phyloP scores from a whole-genome alignment of 345 rosid genomes.

The Heritiera fomes region DNA sequence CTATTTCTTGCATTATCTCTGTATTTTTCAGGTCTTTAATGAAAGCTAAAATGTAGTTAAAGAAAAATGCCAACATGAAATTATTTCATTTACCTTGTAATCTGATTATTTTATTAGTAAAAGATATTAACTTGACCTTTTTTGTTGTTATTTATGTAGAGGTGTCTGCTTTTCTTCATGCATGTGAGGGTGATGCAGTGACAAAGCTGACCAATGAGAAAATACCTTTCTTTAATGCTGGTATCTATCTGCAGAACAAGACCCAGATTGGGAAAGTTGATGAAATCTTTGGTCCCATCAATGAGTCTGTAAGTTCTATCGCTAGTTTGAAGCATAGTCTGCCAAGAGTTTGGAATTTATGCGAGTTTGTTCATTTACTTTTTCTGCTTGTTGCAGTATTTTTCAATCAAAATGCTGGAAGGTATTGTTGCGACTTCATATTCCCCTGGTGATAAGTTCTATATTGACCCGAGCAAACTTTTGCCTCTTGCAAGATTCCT shows the following conservation, averaged over 20 bases:
- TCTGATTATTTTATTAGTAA: background rate
- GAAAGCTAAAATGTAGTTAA: background rate
- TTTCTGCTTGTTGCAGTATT: conserved; percentile 41
- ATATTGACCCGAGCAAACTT: conserved; percentile 74
- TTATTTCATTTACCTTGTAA: background rate
- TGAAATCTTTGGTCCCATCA: conserved; percentile 94
- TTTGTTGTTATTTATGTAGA: conserved; percentile 40
- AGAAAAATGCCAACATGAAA: background rate
- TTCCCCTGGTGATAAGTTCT: conserved; percentile 74
- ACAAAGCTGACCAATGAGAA: conserved; percentile 78
- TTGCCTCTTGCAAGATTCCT: conserved; percentile 87
- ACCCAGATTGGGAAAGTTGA: conserved; percentile 95
- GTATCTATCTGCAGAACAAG: conserved; percentile 80
- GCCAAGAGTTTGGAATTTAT: background rate
- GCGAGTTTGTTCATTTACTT: background rate
- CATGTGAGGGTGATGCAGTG: conserved; percentile 98
- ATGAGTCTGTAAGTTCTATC: conserved; percentile 69
- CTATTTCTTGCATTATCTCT: background rate
- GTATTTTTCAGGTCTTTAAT: background rate
- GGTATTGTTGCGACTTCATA: conserved; percentile 93
- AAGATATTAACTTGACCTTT: background rate
- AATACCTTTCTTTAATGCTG: conserved; percentile 84
- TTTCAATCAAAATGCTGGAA: conserved; percentile 92
- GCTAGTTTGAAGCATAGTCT: background rate
- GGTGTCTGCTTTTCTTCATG: conserved; percentile 77